phyloP scores from a whole-genome alignment of 2,329 filamentous ascomycete genomes.

The Penicillium expansum region DNA sequence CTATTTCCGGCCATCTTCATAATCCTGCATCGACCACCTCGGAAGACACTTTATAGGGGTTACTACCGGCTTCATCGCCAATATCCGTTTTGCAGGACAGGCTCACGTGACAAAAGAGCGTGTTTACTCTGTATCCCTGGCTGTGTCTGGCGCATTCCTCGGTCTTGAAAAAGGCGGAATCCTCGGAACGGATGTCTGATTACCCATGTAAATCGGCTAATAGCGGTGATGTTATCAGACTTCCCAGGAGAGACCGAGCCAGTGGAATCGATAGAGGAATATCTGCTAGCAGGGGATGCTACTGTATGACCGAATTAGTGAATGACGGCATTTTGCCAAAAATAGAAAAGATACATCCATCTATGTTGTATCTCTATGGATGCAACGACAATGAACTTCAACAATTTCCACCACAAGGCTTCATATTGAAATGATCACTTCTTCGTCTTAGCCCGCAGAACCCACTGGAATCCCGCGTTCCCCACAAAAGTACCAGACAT shows the following conservation, averaged over 20 bases:
- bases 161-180: neutral
- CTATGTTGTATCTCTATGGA: neutral
- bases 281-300: neutral
- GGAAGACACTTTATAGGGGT: neutral
- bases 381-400: neutral
- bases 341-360: neutral
- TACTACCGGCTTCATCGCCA: neutral
- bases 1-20: neutral
- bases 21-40: neutral
- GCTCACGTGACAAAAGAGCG: neutral
- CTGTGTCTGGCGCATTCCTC: neutral
- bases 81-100: neutral
- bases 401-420: neutral
- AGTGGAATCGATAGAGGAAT: neutral
- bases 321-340: neutral
- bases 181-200: neutral
- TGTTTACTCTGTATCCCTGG: neutral
- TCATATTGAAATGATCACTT: neutral
- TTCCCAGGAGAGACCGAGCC: neutral
- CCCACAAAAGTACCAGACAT: constrained; percentile 6
- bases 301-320: neutral
- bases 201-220: constrained; percentile 1
- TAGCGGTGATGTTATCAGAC: neutral
- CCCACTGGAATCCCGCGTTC: neutral
- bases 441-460: neutral